Percentiles rank a stretch among this genome's conserved stretches.
Conservation (phyloP, 257 asterid genomes). For the Solanum chiquidenum region DNA sequence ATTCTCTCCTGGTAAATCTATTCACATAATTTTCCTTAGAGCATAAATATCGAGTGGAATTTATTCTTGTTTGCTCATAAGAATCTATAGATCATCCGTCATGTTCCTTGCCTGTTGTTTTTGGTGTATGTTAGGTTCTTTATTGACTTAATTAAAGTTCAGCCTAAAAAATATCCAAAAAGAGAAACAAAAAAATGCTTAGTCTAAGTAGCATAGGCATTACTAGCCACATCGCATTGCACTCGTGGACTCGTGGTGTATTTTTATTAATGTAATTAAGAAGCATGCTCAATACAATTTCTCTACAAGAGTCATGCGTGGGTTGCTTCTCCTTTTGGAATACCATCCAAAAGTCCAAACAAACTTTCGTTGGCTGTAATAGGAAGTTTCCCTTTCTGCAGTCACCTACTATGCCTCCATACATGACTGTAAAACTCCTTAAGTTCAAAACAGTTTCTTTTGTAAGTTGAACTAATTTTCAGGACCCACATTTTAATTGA, state of each 20-base stretch:
- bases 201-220: background rate
- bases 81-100: background rate
- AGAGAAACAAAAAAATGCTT: background rate
- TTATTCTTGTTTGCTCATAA: background rate
- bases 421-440: background rate
- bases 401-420: background rate
- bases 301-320: background rate
- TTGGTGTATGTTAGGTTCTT: background rate
- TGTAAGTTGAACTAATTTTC: background rate
- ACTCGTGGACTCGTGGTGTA: background rate
- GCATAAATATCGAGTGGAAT: background rate
- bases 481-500: background rate
- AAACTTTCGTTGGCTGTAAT: background rate
- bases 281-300: background rate
- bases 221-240: background rate
- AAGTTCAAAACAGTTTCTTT: background rate
- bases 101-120: background rate
- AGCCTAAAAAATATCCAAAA: background rate
- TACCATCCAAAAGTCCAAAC: background rate
- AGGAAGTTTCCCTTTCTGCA: background rate
- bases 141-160: background rate
- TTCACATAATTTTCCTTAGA: background rate
- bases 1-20: background rate
- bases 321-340: background rate
- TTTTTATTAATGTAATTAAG: background rate